Evolutionary conservation across 805 yeast species (phyloP).

Genomic region (Wickerhamiella domercqiae): DNA sequence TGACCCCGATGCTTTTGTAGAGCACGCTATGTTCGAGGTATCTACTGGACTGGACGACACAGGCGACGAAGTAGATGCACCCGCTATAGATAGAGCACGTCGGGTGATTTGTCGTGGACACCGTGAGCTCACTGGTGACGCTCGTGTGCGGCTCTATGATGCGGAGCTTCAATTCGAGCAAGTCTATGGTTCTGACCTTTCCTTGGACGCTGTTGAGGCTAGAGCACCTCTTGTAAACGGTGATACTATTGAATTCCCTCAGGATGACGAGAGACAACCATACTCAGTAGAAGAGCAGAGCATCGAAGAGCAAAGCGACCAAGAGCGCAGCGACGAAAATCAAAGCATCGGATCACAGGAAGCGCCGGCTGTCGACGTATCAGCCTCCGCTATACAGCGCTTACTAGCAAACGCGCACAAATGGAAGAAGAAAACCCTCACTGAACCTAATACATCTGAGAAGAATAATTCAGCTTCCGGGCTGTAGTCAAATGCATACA

Average conservation of each 20-base stretch:
- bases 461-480: too few relatives aligned
- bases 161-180: constrained; percentile 52
- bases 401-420: constrained; percentile 34
- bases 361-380: too few relatives aligned
- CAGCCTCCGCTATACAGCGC: too few relatives aligned
- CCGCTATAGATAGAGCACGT: constrained; percentile 36
- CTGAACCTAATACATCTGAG: too few relatives aligned
- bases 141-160: constrained; percentile 39
- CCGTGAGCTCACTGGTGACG: constrained; percentile 28
- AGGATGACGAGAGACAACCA: too few relatives aligned
- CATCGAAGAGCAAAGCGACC: too few relatives aligned
- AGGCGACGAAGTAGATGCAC: constrained; percentile 35
- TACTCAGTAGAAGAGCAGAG: too few relatives aligned
- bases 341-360: too few relatives aligned
- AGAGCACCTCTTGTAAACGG: constrained; percentile 34
- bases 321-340: too few relatives aligned
- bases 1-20: constrained; percentile 38
- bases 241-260: constrained; percentile 52
- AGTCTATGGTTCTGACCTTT: constrained; percentile 37
- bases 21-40: constrained; percentile 57
- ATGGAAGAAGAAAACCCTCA: constrained; percentile 28
- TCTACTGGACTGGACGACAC: constrained; percentile 35
- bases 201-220: constrained; percentile 25
- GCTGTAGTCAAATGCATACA: too few relatives aligned
- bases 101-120: constrained; percentile 41